Evolutionary conservation across 2,329 filamentous ascomycete genomes (phyloP).

Genomic region (Phialophora expanda): DNA sequence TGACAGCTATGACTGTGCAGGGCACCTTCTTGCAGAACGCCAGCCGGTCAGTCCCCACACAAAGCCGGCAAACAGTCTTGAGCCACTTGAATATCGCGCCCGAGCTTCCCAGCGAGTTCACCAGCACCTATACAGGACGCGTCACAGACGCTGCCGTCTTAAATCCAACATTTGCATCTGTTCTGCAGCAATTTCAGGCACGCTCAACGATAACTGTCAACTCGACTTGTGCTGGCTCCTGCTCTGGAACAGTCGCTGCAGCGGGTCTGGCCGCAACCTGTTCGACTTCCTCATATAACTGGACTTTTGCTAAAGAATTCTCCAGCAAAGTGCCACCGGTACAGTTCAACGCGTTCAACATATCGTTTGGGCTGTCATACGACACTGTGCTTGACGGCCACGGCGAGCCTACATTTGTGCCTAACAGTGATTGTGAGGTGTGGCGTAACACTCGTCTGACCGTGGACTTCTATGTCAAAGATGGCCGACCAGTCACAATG

Average conservation of each 20-base stretch:
- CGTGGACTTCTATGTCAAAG: background rate
- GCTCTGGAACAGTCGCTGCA: background rate
- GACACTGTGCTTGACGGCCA: background rate
- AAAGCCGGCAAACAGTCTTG: background rate
- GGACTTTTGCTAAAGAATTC: background rate
- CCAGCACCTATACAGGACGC: background rate
- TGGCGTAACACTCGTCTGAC: slow-evolving; percentile 5
- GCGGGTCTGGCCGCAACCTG: background rate
- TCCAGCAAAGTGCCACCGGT: background rate
- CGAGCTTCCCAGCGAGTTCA: background rate
- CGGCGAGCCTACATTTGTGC: background rate
- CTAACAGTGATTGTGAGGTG: background rate
- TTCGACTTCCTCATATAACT: background rate
- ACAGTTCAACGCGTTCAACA: slow-evolving; percentile 3
- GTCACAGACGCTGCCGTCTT: background rate
- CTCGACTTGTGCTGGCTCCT: background rate
- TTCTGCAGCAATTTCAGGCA: slow-evolving; percentile 6
- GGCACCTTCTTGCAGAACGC: slow-evolving; percentile 1
- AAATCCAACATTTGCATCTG: background rate
- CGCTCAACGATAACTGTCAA: background rate
- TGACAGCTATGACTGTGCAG: slow-evolving; percentile 7
- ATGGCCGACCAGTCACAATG: background rate
- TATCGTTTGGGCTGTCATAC: background rate
- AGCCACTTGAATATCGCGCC: slow-evolving; percentile 3
- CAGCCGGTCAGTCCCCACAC: background rate